These are phyloP conservation scores for Trichoderma afroharzianum DNA, from an alignment of 2,329 filamentous ascomycete genomes.

Conservation along the genomic window DNA sequence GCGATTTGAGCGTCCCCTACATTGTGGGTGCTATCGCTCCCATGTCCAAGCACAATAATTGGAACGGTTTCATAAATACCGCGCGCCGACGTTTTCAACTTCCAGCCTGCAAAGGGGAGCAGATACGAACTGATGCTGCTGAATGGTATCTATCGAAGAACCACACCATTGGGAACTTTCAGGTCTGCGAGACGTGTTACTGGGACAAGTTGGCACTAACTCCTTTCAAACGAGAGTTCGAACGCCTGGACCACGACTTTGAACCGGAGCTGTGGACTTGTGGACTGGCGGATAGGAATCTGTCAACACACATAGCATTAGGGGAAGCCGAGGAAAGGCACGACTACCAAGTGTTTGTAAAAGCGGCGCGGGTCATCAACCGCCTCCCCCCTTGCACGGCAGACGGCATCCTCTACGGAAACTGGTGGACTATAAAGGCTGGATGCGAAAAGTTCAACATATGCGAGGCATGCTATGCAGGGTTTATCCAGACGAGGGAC, in stretches of 20 bases:
- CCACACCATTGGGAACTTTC: conserved; percentile 23
- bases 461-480: conserved; percentile 34
- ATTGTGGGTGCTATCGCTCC: conserved; percentile 20
- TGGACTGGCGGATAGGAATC: conserved; percentile 21
- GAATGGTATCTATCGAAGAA: conserved; percentile 28
- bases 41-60: conserved; percentile 25
- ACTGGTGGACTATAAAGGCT: conserved; percentile 32
- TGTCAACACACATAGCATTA: conserved; percentile 26
- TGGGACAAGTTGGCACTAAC: conserved; percentile 32
- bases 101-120: conserved; percentile 28
- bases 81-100: conserved; percentile 24
- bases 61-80: conserved; percentile 28
- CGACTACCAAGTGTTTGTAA: conserved; percentile 28
- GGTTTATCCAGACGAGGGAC: conserved; percentile 26
- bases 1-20: conserved; percentile 30
- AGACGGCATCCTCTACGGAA: conserved; percentile 28
- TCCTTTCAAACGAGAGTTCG: conserved; percentile 27
- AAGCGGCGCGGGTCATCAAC: conserved; percentile 23
- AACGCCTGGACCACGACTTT: background rate
- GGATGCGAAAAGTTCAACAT: conserved; percentile 24
- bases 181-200: conserved; percentile 34
- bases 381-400: conserved; percentile 26
- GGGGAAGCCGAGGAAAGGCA: conserved; percentile 23
- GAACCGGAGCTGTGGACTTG: conserved; percentile 24
- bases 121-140: conserved; percentile 20